Percentiles rank a stretch among this genome's conserved stretches.
phyloP scores from a whole-genome alignment of 75 land plant genomes.

The Picea glauca region DNA sequence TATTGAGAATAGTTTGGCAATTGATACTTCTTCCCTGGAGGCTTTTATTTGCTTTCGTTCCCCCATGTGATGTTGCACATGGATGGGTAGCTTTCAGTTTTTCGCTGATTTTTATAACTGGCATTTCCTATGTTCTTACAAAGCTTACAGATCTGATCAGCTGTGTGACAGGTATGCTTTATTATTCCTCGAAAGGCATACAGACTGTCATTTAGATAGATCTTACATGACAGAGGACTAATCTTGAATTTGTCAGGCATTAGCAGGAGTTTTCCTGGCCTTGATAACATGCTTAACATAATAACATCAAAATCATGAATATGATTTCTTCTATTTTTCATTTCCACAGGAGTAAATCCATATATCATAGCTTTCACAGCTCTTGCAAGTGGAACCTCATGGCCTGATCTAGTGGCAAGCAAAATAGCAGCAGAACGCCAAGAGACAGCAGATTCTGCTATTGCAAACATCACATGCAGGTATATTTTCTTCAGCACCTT shows the following conservation, averaged over 20 bases:
- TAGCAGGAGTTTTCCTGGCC: background rate
- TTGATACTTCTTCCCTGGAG: constrained; percentile 64
- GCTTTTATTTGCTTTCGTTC: constrained; percentile 73
- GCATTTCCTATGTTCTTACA: constrained; percentile 68
- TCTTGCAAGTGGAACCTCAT: constrained; percentile 83
- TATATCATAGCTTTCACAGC: constrained; percentile 89
- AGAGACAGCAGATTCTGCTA: constrained; percentile 87
- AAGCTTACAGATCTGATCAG: constrained; percentile 72
- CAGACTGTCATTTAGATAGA: background rate
- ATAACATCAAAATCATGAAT: background rate
- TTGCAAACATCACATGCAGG: constrained; percentile 96
- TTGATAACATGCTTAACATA: background rate
- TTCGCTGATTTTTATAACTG: constrained; percentile 72
- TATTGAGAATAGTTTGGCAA: constrained; percentile 42
- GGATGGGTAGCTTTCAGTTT: constrained; percentile 81
- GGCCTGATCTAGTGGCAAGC: constrained; percentile 93
- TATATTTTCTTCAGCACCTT: constrained; percentile 7
- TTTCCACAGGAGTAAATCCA: constrained; percentile 55
- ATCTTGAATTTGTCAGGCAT: background rate
- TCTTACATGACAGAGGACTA: too few species aligned
- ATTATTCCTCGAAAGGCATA: background rate
- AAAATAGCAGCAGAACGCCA: constrained; percentile 90
- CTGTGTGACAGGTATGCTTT: constrained; percentile 70
- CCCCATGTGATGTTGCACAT: constrained; percentile 68
- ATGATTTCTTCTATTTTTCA: background rate